Conservation (phyloP, 2,329 filamentous ascomycete genomes). For the Tricladium varicosporioides region DNA sequence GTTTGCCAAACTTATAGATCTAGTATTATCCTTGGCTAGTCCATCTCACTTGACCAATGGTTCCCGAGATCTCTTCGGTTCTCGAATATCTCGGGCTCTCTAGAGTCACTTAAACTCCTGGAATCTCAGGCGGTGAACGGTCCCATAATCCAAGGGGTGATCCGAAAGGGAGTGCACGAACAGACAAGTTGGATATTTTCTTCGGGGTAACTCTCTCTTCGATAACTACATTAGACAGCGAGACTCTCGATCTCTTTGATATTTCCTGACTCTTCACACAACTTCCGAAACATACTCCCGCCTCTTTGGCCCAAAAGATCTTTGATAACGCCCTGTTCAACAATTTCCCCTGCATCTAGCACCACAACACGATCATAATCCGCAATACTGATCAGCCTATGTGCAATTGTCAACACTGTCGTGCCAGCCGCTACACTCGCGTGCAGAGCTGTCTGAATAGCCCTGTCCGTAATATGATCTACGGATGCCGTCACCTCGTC, state of each 20-base stretch:
- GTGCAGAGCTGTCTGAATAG: conserved; percentile 79
- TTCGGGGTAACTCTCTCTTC: no score
- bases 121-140: no score
- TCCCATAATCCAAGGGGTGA: no score
- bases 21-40: no score
- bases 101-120: no score
- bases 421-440: conserved; percentile 74
- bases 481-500: conserved; percentile 91
- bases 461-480: conserved; percentile 89
- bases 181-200: no score
- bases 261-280: neutral
- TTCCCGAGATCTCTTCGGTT: no score
- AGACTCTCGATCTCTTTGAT: neutral
- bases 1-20: no score
- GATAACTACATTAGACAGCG: no score
- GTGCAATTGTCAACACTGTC: conserved; percentile 86
- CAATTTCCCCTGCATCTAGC: conserved; percentile 61
- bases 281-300: neutral
- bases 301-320: neutral
- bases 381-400: conserved; percentile 83
- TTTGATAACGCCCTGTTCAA: neutral
- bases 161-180: no score
- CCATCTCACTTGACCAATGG: no score
- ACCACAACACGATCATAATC: conserved; percentile 90
- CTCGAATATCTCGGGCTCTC: no score